These are phyloP conservation scores for Willaertia magna DNA, from an alignment of 208 protist species.

Conservation along the genomic window DNA sequence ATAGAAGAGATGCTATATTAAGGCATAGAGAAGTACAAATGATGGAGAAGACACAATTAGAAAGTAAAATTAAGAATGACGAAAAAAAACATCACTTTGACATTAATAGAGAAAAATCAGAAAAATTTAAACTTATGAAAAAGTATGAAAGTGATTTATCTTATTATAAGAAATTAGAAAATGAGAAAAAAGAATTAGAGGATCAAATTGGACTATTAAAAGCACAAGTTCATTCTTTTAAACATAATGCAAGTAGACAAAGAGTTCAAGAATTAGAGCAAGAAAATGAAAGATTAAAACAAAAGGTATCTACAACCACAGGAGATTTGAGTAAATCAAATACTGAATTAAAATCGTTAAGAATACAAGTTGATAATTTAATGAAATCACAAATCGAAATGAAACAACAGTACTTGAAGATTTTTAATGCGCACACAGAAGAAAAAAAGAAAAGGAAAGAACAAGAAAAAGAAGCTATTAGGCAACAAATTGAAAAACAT, in stretches of 20 bases:
- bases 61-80: neutral
- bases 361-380: neutral
- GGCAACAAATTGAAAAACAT: neutral
- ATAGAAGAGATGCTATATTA: constrained; percentile 2
- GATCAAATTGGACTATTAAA: neutral
- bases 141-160: neutral
- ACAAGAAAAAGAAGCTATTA: neutral
- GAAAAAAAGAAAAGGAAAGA: neutral
- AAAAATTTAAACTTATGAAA: neutral
- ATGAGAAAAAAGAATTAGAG: constrained; percentile 8
- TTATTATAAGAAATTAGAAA: neutral
- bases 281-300: neutral
- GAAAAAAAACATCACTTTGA: constrained; percentile 8
- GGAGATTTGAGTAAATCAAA: neutral
- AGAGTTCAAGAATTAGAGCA: neutral
- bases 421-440: neutral
- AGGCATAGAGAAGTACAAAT: constrained; percentile 9
- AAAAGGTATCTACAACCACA: neutral
- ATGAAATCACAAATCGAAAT: neutral
- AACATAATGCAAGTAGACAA: neutral
- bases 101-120: neutral
- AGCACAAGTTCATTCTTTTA: neutral
- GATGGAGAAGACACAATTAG: constrained; percentile 15
- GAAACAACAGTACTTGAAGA: neutral
- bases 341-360: neutral